Base-by-base conservation (phyloP, 139 green algal species). In the Volvox africanus region DNA sequence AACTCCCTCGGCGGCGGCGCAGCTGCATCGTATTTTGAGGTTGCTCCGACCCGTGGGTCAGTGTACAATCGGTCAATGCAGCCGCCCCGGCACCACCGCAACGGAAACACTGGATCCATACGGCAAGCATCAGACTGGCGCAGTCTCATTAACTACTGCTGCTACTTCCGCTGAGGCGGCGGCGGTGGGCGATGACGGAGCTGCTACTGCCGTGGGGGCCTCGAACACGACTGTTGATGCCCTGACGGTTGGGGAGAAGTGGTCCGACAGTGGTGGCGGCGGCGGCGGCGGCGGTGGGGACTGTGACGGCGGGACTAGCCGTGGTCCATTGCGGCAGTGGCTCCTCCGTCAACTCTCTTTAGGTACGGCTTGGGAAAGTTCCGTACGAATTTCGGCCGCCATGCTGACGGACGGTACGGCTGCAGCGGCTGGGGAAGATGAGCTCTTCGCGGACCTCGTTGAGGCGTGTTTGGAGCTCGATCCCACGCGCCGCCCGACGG, bases 391-490 rank as follows among this genome's bases (percentile, higher is more conserved):
- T 28, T 9, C 65, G 6, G 21, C 65, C 11, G 65, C 35, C 17
- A 6, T 28, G 65, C 21, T 26, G 62, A 19, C 17, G 21, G 65
- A 73, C 65, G 65, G 65, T 28, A 30, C 65, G 65, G 21, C 35
- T n/a, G 36, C 67, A 44, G 44, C 20, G 20, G 24, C 67, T 13
- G 83, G 14, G 36, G 30, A 35, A 28, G 62, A 33, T 5, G n/a
- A 76, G 62, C 62, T 61, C 24, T 75, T 89, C 2, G 17, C 37
- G 3, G 73, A 83, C 1, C 50, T 90, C n/a, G 11, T 90, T 30
- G 86, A 33, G 30, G n/a, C 73, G 0, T 90, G 86, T 50, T 75
- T 90, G 20, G n/a, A 35, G 30, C 71, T 76, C 2, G 73, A 83
- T 32, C 86, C 86, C 2, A 35, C 11, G 1, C 11, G 12, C 5